phyloP scores from a whole-genome alignment of 164 flowering plant genomes.

The Buxus sempervirens region DNA sequence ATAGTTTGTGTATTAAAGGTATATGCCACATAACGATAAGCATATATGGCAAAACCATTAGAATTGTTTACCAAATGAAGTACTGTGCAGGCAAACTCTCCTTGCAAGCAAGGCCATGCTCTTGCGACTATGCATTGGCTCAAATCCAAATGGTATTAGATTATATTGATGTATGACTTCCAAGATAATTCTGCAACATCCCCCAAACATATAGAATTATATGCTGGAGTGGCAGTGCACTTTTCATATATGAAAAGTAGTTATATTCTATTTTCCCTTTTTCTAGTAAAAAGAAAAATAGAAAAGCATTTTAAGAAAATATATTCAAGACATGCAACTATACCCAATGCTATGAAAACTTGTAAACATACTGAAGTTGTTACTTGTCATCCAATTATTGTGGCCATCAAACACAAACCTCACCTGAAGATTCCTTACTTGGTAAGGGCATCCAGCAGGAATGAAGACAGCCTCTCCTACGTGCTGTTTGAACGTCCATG shows the following conservation, averaged over 20 bases:
- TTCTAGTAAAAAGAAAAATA: too few relatives aligned
- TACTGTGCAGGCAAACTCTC: background rate
- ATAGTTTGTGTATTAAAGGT: background rate
- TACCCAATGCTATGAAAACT: background rate
- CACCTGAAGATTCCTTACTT: constrained; percentile 81
- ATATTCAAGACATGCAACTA: background rate
- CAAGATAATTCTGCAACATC: background rate
- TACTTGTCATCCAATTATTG: background rate
- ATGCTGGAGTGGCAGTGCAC: too few relatives aligned
- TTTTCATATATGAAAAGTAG: too few relatives aligned
- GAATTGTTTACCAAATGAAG: background rate
- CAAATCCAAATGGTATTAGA: background rate
- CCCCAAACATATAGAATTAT: background rate
- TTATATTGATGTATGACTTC: background rate
- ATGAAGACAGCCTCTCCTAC: constrained; percentile 82
- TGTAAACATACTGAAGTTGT: background rate
- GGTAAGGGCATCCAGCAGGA: constrained; percentile 96
- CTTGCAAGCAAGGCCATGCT: background rate
- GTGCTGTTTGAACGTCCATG: constrained; percentile 89
- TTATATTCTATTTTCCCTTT: too few relatives aligned
- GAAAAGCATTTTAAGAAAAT: background rate
- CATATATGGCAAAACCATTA: background rate
- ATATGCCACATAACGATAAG: background rate
- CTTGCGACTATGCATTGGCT: background rate
- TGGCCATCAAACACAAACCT: constrained; percentile 14